Conservation (phyloP, 768 basidiomycete species). For the Termitomyces sp. region DNA sequence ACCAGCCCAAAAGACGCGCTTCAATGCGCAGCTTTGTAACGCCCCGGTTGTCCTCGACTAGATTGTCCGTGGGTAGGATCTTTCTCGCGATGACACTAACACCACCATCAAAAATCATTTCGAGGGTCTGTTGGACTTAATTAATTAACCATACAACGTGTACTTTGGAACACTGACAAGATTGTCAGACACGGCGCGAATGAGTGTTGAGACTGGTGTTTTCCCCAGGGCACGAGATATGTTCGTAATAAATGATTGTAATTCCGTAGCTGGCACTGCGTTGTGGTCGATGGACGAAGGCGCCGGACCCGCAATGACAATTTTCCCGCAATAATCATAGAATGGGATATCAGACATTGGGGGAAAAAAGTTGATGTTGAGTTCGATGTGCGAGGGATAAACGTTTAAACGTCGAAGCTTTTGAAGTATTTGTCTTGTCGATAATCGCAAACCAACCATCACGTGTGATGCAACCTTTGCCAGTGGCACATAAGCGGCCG, state of each 20-base stretch:
- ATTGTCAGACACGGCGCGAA: conserved; percentile 2
- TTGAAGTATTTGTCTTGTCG: too few relatives aligned
- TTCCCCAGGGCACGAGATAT: background rate
- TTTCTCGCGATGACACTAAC: background rate
- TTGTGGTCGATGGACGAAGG: background rate
- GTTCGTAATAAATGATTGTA: background rate
- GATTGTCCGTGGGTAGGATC: background rate
- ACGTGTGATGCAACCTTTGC: too few relatives aligned
- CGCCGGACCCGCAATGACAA: background rate
- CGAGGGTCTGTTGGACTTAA: background rate
- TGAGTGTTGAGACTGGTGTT: background rate
- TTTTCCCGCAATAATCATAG: background rate
- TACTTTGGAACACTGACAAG: background rate
- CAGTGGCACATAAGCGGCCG: conserved; percentile 62
- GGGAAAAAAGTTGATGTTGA: background rate
- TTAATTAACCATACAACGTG: background rate
- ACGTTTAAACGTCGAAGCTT: too few relatives aligned
- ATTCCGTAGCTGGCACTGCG: background rate
- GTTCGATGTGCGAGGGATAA: too few relatives aligned
- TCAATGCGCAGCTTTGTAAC: background rate
- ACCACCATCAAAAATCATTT: background rate
- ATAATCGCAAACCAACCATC: too few relatives aligned
- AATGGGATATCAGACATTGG: background rate
- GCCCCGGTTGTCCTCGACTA: background rate
- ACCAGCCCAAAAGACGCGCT: background rate